These are phyloP conservation scores for Leptodermis oblonga DNA, from an alignment of 257 asterid genomes.

Conservation along the genomic window DNA sequence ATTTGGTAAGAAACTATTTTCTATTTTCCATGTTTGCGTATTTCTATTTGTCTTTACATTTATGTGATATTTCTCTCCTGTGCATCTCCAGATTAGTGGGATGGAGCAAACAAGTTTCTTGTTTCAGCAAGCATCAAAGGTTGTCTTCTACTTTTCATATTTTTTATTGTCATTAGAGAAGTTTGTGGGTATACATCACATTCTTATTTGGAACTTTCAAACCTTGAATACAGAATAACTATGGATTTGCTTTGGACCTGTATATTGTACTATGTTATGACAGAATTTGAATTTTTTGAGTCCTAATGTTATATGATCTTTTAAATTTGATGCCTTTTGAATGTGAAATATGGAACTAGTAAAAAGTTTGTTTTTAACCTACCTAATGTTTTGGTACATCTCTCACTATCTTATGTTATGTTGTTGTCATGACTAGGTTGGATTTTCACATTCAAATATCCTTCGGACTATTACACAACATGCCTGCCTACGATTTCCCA, in stretches of 20 bases:
- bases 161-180: not conserved
- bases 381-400: not conserved
- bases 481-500: conserved; percentile 82
- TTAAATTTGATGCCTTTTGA: not conserved
- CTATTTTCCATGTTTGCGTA: conserved; percentile 9
- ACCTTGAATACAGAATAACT: not conserved
- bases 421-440: conserved; percentile 50
- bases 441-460: conserved; percentile 84
- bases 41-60: conserved; percentile 15
- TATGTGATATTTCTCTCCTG: conserved; percentile 15
- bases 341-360: not conserved
- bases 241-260: not conserved
- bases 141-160: conserved; percentile 10
- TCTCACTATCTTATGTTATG: not conserved
- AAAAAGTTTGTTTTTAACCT: not conserved
- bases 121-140: conserved; percentile 94
- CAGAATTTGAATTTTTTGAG: not conserved
- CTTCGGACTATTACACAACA: conserved; percentile 70
- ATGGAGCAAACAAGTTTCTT: conserved; percentile 95
- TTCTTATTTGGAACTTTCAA: no score
- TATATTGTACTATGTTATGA: not conserved
- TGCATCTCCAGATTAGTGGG: conserved; percentile 66
- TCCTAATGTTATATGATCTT: not conserved
- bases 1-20: conserved; percentile 52
- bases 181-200: not conserved